These are phyloP conservation scores for Globisporangium radiosum DNA, from an alignment of 352 stramenopile species.

Conservation along the genomic window DNA sequence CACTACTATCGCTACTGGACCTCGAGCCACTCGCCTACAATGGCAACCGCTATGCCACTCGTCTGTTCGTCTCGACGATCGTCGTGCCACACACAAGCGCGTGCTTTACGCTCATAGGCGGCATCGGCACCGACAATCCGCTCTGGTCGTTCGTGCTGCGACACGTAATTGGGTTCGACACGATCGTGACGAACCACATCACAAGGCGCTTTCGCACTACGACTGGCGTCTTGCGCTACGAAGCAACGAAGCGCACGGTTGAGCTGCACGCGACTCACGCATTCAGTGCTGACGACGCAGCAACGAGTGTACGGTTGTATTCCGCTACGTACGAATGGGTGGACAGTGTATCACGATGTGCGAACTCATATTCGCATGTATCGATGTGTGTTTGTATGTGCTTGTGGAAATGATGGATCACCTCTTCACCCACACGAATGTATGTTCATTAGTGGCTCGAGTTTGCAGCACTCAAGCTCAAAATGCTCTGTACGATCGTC, in stretches of 20 bases:
- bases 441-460: slow-evolving; percentile 22
- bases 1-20: slow-evolving; percentile 58
- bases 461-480: slow-evolving; percentile 76
- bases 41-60: neutral
- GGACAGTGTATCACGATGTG: neutral
- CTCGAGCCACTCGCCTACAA: slow-evolving; percentile 4
- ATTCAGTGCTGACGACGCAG: slow-evolving; percentile 33
- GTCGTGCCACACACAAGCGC: slow-evolving; percentile 25
- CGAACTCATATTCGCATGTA: no score
- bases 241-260: slow-evolving; percentile 43
- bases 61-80: slow-evolving; percentile 28
- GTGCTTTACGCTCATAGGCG: slow-evolving; percentile 48
- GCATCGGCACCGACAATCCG: slow-evolving; percentile 21
- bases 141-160: slow-evolving; percentile 44
- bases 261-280: slow-evolving; percentile 50
- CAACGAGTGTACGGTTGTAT: slow-evolving; percentile 23
- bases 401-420: neutral
- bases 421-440: neutral
- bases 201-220: slow-evolving; percentile 39
- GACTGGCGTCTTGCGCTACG: slow-evolving; percentile 63
- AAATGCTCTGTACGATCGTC: slow-evolving; percentile 84
- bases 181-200: slow-evolving; percentile 91
- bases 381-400: no score
- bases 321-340: neutral
- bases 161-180: slow-evolving; percentile 79